phyloP scores from a whole-genome alignment of 1,139 yeast genomes.

The Candida pseudoviswanathii region DNA sequence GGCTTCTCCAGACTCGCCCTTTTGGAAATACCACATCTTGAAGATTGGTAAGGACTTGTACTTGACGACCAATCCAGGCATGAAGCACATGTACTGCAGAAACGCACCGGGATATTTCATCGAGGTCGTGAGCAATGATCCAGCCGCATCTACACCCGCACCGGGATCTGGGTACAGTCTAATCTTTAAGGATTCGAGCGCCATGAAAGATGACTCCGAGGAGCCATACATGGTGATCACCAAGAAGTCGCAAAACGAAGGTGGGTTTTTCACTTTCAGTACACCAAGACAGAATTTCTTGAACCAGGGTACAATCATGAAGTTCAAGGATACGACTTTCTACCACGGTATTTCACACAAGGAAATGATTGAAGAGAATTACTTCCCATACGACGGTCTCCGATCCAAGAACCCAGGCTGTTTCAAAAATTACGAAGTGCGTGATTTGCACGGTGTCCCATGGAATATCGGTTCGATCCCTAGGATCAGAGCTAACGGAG shows the following conservation, averaged over 20 bases:
- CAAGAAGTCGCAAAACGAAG: conserved; percentile 28
- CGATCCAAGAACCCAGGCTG: conserved; percentile 12
- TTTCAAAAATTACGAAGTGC: conserved; percentile 34
- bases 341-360: conserved; percentile 34
- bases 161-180: conserved; percentile 30
- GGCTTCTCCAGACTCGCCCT: conserved; percentile 27
- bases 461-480: conserved; percentile 55
- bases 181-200: conserved; percentile 33
- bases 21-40: conserved; percentile 64
- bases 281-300: conserved; percentile 14
- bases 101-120: conserved; percentile 60
- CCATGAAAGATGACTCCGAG: conserved; percentile 23
- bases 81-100: conserved; percentile 55
- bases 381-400: conserved; percentile 22
- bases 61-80: conserved; percentile 61
- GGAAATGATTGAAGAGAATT: conserved; percentile 25
- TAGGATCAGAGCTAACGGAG: conserved; percentile 27
- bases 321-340: conserved; percentile 13
- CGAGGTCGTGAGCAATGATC: conserved; percentile 29
- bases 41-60: conserved; percentile 53
- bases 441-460: conserved; percentile 26
- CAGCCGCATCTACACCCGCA: conserved; percentile 12
- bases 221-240: conserved; percentile 35
- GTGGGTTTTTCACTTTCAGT: conserved; percentile 35
- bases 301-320: conserved; percentile 8